Base-by-base conservation (phyloP, 139 green algal genomes). In the Pycnococcus provasolii region DNA sequence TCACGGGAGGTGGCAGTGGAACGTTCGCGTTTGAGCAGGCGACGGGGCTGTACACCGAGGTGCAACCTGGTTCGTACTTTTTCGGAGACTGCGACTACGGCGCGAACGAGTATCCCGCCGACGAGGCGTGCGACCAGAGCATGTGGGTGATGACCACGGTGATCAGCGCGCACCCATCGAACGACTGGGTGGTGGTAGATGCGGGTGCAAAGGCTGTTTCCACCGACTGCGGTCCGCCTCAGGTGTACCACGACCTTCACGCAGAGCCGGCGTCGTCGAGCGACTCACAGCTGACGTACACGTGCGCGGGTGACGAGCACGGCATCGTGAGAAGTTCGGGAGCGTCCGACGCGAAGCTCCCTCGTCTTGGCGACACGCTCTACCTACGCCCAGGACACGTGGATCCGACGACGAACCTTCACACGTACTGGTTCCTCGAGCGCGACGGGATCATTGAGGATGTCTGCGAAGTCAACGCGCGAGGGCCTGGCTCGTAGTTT, bases 271-370 rank as follows among this genome's bases (percentile, higher is more conserved):
- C 26, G 26, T 26, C 26, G 26, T 26, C 26, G 26, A 26, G 26
- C 15, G 55, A 8, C 7, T 15, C 39, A 7, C 8, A 8, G 55
- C 26, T 39, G 55, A 13, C 7, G n/a, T 62, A 45, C 26, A 26
- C 55, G n/a, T 45, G 26, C 55, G 55, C n/a, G 8, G 55, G 55
- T 26, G 55, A 62, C 55, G 55, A 62, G 55, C 55, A 62, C 55
- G 55, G 55, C 55, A 41, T 62, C 7, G 11, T 62, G 15, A 8
- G 15, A 8, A 41, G 15, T 8, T 7, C 55, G 55, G 8, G 26
- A 26, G 48, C 48, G 48, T 37, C 26, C 9, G 48, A 11, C 48
- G 0, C n/a, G 7, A 26, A 62, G n/a, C 55, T 62, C 15, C 55
- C 55, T 9, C 7, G 26, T 15, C n/a, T 62, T 7, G 55, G 55